Percentiles rank a stretch among this genome's conserved stretches.
Evolutionary conservation across 768 basidiomycete species (phyloP).

Genomic region (Boletus coccyginus): DNA sequence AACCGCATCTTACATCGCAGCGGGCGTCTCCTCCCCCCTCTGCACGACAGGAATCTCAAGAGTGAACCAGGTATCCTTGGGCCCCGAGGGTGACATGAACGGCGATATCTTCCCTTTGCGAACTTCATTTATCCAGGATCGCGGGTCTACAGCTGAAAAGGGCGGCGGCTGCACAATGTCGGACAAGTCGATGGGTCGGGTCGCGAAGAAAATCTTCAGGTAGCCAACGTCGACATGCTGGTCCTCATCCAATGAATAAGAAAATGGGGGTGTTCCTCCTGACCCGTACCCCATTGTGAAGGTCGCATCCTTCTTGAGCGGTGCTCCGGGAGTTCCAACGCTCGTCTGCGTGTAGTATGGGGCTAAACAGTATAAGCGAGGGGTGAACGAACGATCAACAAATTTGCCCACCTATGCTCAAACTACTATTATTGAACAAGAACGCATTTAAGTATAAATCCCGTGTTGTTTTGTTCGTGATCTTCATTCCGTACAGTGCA

Average conservation of each 20-base stretch:
- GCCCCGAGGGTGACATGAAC: too few relatives aligned
- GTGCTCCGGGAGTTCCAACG: not conserved
- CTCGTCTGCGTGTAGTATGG: slow-evolving; percentile 7
- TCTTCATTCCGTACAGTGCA: slow-evolving; percentile 33
- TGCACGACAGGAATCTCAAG: not conserved
- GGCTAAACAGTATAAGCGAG: not conserved
- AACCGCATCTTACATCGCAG: not conserved
- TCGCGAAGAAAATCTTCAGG: slow-evolving; percentile 44
- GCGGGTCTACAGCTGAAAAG: too few relatives aligned
- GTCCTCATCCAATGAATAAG: slow-evolving; percentile 29
- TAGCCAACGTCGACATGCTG: slow-evolving; percentile 40
- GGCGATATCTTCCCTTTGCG: too few relatives aligned
- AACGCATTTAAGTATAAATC: slow-evolving; percentile 40
- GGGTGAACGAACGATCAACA: not conserved
- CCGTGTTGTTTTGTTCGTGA: slow-evolving; percentile 33
- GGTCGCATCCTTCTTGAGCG: not conserved
- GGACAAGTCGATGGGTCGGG: slow-evolving; percentile 7
- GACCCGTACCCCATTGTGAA: slow-evolving; percentile 43
- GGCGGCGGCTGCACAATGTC: too few relatives aligned
- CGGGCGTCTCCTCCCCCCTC: not conserved
- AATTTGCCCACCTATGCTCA: slow-evolving; percentile 32
- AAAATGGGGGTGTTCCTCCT: slow-evolving; percentile 32
- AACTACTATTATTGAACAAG: slow-evolving; percentile 41
- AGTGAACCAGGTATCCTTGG: too few relatives aligned
- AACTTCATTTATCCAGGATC: too few relatives aligned